Conservation (phyloP, 306 rosid genomes). For the Arachis stenosperma region DNA sequence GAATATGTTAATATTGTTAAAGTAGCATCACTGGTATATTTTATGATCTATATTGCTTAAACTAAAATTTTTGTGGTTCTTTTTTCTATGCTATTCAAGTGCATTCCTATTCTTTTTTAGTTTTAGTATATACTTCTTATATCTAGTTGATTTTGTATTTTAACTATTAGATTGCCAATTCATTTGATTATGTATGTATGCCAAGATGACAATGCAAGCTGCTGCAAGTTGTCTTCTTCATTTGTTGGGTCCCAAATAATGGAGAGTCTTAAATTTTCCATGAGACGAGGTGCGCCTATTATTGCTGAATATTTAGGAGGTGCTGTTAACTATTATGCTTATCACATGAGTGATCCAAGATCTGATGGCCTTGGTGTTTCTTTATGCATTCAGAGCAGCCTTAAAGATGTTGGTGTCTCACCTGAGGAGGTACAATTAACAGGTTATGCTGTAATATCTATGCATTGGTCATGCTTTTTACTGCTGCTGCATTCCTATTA, state of each 20-base stretch:
- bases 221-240: neutral
- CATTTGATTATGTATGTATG: too few species aligned
- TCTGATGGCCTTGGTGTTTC: slow-evolving; percentile 98
- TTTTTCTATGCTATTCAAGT: too few species aligned
- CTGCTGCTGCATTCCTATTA: neutral
- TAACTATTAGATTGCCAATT: too few species aligned
- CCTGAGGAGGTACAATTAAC: slow-evolving; percentile 87
- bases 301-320: slow-evolving; percentile 97
- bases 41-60: too few species aligned
- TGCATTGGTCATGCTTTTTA: neutral
- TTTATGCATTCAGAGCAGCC: slow-evolving; percentile 86
- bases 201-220: too few species aligned
- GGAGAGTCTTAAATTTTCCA: slow-evolving; percentile 97
- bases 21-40: too few species aligned
- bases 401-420: slow-evolving; percentile 97
- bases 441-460: slow-evolving; percentile 39
- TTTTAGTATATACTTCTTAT: too few species aligned
- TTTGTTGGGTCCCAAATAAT: slow-evolving; percentile 54
- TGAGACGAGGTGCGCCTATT: slow-evolving; percentile 92
- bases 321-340: slow-evolving; percentile 94
- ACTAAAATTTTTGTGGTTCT: too few species aligned
- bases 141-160: too few species aligned
- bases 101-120: too few species aligned
- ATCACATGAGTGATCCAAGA: slow-evolving; percentile 99
- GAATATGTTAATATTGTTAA: too few species aligned